A percentile compares a stretch with the other conserved stretches of the same genome.
phyloP scores from a whole-genome alignment of 2,329 filamentous ascomycete genomes.

The Colletotrichum scovillei region DNA sequence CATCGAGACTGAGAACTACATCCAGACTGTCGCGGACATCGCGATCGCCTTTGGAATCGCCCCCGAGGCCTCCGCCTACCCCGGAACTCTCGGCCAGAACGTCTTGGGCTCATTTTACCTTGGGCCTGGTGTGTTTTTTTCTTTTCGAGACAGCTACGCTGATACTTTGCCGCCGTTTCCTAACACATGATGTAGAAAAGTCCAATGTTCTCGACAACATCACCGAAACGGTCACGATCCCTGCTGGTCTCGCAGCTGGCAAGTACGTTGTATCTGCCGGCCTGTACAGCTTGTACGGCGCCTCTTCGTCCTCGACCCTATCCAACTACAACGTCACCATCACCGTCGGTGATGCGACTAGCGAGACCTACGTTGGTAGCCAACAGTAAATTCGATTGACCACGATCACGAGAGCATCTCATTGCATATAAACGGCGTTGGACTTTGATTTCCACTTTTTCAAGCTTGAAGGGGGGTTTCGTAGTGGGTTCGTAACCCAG shows the following conservation, averaged over 20 bases:
- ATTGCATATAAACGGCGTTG: background rate
- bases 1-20: slow-evolving; percentile 54
- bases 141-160: too few relatives aligned
- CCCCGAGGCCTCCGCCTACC: slow-evolving; percentile 39
- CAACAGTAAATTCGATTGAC: background rate
- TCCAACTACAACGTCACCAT: slow-evolving; percentile 42
- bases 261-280: slow-evolving; percentile 41
- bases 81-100: slow-evolving; percentile 42
- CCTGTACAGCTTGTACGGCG: slow-evolving; percentile 44
- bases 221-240: slow-evolving; percentile 42
- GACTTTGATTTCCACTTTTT: background rate
- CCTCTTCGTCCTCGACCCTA: slow-evolving; percentile 33
- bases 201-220: slow-evolving; percentile 43
- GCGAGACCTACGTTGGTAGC: slow-evolving; percentile 49
- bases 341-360: slow-evolving; percentile 41
- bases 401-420: background rate
- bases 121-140: slow-evolving; percentile 44
- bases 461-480: too few relatives aligned
- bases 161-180: background rate
- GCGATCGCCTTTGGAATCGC: slow-evolving; percentile 55
- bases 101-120: slow-evolving; percentile 47
- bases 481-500: too few relatives aligned
- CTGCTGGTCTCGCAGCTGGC: slow-evolving; percentile 37
- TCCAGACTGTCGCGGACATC: slow-evolving; percentile 56
- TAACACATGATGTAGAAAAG: slow-evolving; percentile 30